Base-by-base conservation (phyloP, 805 yeast species). In the Torulaspora gathmanii region DNA sequence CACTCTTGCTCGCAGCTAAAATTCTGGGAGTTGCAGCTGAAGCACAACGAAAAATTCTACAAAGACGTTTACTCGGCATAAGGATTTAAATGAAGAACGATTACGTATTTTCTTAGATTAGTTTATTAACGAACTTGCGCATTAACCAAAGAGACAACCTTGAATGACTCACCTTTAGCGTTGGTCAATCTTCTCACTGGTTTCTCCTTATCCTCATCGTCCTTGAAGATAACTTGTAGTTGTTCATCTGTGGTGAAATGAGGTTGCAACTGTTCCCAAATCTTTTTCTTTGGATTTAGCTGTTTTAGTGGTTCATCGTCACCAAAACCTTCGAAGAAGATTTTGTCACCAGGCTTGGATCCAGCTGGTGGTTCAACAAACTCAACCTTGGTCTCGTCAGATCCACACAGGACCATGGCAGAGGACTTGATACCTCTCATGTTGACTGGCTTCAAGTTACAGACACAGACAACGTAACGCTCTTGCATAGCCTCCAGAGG, bases 361-460 rank as follows among this genome's bases (percentile, higher is more conserved):
- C 89, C 95, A 28, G 78, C 80, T 55, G 99, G 99, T 47, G 98
- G 98, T 67, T 85, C 83, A 54, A 91, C 90, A 60, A 93, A 89
- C 70, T 93, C 98, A 47, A 93, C 96, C 26, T 68, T 68, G 29
- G 70, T 71, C 40, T 77, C 86, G 43, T 74, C 82, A 31, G 96
- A 88, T 20, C 89, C 91, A 75, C 99, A 93, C 57, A 93, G 76
- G 38, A 93, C 98, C 99, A 93, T 93, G 42, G 96, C 99, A 41
- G 81, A 72, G 8, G 97, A 89, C 68, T 88, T 88, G 63, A 93
- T 81, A 54, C 99, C 98, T 72, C 99, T 84, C 99, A 93, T 93
- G 61, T 82, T 83, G 33, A 90, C 99, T 15, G 99, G 99, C 73
- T 93, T 93, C 70, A 93, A 79, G 75, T 95, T 95, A 58, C 97